Evolutionary conservation across 345 rosid genomes (phyloP), one percentile per base, ranked within the genome.

Genomic region (Anacardium occidentale): DNA sequence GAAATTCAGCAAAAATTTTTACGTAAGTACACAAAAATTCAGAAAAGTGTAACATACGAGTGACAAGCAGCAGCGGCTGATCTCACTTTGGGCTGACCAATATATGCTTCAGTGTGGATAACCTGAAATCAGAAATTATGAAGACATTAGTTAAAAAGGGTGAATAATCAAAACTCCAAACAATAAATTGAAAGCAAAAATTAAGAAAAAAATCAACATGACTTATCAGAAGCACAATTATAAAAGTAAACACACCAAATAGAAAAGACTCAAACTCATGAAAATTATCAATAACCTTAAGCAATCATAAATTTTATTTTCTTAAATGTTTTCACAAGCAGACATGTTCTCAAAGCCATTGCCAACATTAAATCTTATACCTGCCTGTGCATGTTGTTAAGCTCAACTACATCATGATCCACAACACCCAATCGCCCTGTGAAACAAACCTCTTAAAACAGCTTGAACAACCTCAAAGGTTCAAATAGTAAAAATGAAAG

Each of bases 381-480:
- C 97, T 95, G 98, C 79, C 99, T 88, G 68, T 95, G 99, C 99
- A 95, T 89, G 72, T 92, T 95, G 73, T 91, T 95, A 72, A 92
- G 95, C 81, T 92, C 99, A 66, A 95, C 98, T 26, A 89, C 86
- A 85, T 92, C 99, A 69, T 95, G 93, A 80, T 95, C 97, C 18
- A 95, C 96, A 52, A 95, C 85, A 66, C 99, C 98, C 85, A 92
- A 78, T 18, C 88, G 86, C 71, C 98, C 99, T 95, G 80, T 57
- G 63, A 73, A 37, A 63, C 9, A 26, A 74, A 79, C 44, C 29
- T 69, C 13, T 47, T 40, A 51, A 53, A 26, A 60, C 62, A 10
- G 7, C 37, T 25, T 12, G 15, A 55, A 13, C 34, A 26, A 13
- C 37, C 5, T 67, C 25, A 54, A 56, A 14, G 8, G 15, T 47